Percentiles rank a stretch among this genome's conserved stretches.
phyloP scores from a whole-genome alignment of 2,329 filamentous ascomycete genomes.

The Neonectria hederae region DNA sequence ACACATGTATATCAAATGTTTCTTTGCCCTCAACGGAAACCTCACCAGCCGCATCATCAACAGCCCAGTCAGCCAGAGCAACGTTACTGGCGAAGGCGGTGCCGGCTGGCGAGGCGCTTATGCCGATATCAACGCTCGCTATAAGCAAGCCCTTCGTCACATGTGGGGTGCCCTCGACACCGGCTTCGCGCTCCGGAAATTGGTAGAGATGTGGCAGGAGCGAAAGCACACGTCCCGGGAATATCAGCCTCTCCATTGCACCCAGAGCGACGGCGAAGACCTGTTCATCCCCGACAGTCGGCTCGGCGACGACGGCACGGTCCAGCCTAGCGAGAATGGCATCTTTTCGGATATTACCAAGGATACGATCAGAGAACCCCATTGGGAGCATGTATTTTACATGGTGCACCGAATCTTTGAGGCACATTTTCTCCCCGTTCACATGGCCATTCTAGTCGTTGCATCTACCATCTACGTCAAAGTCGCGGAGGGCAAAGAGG shows the following conservation, averaged over 20 bases:
- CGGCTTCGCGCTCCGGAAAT: constrained; percentile 69
- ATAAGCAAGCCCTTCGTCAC: constrained; percentile 76
- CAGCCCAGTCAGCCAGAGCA: constrained; percentile 77
- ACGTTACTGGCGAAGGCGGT: constrained; percentile 69
- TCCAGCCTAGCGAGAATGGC: constrained; percentile 57
- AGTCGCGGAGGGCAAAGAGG: constrained; percentile 59
- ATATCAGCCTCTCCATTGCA: constrained; percentile 65
- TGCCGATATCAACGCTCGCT: constrained; percentile 70
- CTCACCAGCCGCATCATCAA: constrained; percentile 70
- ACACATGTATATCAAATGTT: constrained; percentile 83
- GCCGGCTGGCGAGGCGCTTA: constrained; percentile 64
- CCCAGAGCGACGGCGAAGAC: constrained; percentile 55
- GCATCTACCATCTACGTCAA: constrained; percentile 69
- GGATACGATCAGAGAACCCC: constrained; percentile 59
- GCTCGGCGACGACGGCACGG: constrained; percentile 50
- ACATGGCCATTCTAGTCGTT: constrained; percentile 71
- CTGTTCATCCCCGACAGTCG: constrained; percentile 60
- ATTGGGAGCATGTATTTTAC: constrained; percentile 66
- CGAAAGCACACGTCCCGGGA: constrained; percentile 64
- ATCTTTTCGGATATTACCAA: constrained; percentile 65
- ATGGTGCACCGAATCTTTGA: constrained; percentile 76
- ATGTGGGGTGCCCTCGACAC: constrained; percentile 81
- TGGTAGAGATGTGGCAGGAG: constrained; percentile 65
- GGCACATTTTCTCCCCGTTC: constrained; percentile 76
- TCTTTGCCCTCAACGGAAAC: constrained; percentile 77